phyloP scores from a whole-genome alignment of 371 early-diverging fungal genomes.

The Lichtheimia ornata region DNA sequence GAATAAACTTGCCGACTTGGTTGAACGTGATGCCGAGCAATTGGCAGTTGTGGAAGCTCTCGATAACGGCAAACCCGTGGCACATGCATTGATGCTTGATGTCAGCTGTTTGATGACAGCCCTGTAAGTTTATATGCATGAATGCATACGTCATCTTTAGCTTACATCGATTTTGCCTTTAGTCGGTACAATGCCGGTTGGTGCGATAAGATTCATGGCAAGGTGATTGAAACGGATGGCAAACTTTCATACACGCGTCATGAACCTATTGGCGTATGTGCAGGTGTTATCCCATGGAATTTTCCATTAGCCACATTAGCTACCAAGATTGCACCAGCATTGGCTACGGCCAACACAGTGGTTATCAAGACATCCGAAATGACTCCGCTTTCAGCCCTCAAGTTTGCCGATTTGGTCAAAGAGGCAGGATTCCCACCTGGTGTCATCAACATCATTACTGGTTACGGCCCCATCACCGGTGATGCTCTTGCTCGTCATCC shows the following conservation, averaged over 20 bases:
- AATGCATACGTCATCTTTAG: too few relatives aligned
- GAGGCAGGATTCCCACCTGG: slow-evolving; percentile 49
- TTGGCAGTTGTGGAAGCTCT: slow-evolving; percentile 42
- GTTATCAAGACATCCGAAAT: slow-evolving; percentile 88
- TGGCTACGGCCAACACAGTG: slow-evolving; percentile 83
- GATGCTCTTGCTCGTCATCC: slow-evolving; percentile 34
- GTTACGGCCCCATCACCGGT: slow-evolving; percentile 44
- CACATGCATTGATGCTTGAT: slow-evolving; percentile 35
- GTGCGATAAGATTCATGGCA: slow-evolving; percentile 73
- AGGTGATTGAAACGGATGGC: slow-evolving; percentile 47
- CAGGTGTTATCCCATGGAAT: slow-evolving; percentile 82
- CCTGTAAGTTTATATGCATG: slow-evolving; percentile 17
- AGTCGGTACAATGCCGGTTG: slow-evolving; percentile 77
- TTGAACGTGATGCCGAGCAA: slow-evolving; percentile 43
- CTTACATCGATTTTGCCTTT: neutral
- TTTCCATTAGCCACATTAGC: slow-evolving; percentile 71
- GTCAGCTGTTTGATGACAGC: too few relatives aligned
- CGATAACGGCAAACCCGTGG: slow-evolving; percentile 50
- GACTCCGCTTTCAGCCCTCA: slow-evolving; percentile 49
- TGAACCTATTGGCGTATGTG: slow-evolving; percentile 83
- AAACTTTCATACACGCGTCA: slow-evolving; percentile 66
- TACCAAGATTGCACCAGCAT: slow-evolving; percentile 87
- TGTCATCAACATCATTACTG: slow-evolving; percentile 61
- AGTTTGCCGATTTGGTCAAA: slow-evolving; percentile 42
- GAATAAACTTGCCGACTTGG: slow-evolving; percentile 47